Conservation (phyloP, 116 monocot species). For the Posidonia oceanica region DNA sequence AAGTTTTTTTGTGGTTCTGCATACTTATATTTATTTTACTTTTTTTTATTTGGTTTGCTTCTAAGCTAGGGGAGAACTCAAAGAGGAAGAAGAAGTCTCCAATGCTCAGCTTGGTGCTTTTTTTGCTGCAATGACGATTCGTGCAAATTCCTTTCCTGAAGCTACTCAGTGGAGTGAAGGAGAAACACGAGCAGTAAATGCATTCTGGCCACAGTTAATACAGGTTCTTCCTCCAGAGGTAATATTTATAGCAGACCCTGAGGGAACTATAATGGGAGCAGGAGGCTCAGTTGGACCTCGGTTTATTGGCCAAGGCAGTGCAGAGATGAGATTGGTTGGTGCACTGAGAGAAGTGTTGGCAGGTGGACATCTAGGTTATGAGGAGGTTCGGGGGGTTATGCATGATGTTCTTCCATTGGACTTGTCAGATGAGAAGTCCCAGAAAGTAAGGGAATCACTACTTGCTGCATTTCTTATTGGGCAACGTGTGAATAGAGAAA, state of each 20-base stretch:
- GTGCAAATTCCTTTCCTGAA: conserved; percentile 90
- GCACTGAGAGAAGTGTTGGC: conserved; percentile 91
- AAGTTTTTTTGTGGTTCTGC: neutral
- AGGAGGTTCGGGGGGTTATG: conserved; percentile 80
- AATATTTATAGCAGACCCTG: conserved; percentile 89
- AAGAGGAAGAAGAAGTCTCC: conserved; percentile 45
- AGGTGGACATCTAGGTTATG: conserved; percentile 92
- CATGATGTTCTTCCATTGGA: conserved; percentile 62
- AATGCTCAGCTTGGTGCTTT: conserved; percentile 89
- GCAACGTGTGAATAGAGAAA: conserved; percentile 95
- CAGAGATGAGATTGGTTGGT: conserved; percentile 89
- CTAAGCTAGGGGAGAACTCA: conserved; percentile 80
- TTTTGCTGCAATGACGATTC: conserved; percentile 92
- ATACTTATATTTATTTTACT: neutral
- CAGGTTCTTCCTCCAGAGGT: conserved; percentile 72
- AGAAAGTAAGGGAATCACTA: conserved; percentile 50
- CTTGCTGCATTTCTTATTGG: conserved; percentile 92
- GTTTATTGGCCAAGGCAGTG: conserved; percentile 39
- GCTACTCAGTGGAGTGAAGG: conserved; percentile 88
- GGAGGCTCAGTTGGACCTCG: conserved; percentile 48
- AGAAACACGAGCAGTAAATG: conserved; percentile 57
- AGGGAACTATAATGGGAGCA: conserved; percentile 77
- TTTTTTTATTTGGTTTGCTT: conserved; percentile 1
- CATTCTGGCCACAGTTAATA: conserved; percentile 65
- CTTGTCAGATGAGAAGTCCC: conserved; percentile 14